Base-by-base conservation (phyloP, 805 yeast species). In the Sugiyamaella smithiae region DNA sequence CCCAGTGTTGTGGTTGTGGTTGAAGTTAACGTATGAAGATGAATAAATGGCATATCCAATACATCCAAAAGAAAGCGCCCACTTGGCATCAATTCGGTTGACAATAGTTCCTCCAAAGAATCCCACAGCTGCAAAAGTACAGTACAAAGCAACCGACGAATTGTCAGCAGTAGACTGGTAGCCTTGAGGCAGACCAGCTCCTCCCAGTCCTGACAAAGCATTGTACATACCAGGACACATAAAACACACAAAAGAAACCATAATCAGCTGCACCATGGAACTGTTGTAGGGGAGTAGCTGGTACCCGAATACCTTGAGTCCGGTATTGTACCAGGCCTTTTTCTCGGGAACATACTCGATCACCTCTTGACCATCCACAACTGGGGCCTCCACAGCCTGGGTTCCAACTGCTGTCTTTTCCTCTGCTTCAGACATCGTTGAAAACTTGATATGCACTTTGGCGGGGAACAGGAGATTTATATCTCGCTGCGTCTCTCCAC, bases 61-160 rank as follows among this genome's bases (percentile, higher is more conserved):
- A 43, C 77, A 76, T 29, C 80, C 79, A 49, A 73, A 61, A 50
- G 67, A 60, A 16, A 76, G 64, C 44, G 62, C 66, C 22, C 64
- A 62, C 52, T 71, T 66, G 16, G 71, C 67, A 49, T 83, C 84
- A 29, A 79, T 56, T 12, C 63, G 58, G 66, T 79, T 79, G 62
- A 76, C 70, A 43, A 78, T 69, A 26, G 80, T 70, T 56, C 84
- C 84, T 9, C 78, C 74, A 53, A 79, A 72, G 62, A 43, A 46
- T 17, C 83, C 84, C 51, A 78, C 56, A n/a, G 76, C 67, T 22
- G 82, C 81, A 57, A 80, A 80, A 0, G 80, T 74, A 37, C 75
- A 69, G 60, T 79, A 72, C 36, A 79, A 66, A 6, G 83, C 82
- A 37, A 75, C 77, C 51, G 68, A 69, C 11, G 50, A 12, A 44